phyloP scores from a whole-genome alignment of 805 yeast species.

The Kurtzmaniella cleridarum region DNA sequence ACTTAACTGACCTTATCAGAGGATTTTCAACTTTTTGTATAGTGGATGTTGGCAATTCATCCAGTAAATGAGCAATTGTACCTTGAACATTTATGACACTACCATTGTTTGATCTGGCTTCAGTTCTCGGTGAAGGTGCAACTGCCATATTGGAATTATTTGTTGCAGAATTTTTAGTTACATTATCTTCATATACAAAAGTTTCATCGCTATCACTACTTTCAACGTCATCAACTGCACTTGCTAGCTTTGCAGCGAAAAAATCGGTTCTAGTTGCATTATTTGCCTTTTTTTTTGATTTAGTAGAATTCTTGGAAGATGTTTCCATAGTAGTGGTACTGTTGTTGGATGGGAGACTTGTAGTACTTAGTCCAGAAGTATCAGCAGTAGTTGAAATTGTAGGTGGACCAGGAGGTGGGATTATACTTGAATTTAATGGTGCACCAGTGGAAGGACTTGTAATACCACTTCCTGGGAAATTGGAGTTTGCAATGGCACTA shows the following conservation, averaged over 20 bases:
- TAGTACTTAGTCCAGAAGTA: not conserved
- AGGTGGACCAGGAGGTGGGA: not conserved
- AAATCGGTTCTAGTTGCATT: conserved; percentile 78
- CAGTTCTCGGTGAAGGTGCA: not conserved
- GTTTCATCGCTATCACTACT: conserved; percentile 90
- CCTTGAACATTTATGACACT: conserved; percentile 5
- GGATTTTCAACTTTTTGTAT: conserved; percentile 5
- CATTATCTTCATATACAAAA: conserved; percentile 77
- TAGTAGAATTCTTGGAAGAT: conserved; percentile 22
- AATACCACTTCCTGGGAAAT: not conserved
- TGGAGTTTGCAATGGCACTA: not conserved
- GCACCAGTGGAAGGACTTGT: not conserved
- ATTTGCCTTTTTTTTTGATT: conserved; percentile 29
- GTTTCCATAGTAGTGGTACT: conserved; percentile 12
- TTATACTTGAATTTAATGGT: not conserved
- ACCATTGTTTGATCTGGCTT: not conserved
- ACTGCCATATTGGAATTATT: not conserved
- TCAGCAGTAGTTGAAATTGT: conserved; percentile 1
- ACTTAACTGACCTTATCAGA: conserved; percentile 2
- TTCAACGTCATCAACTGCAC: conserved; percentile 87
- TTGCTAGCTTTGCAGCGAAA: conserved; percentile 91
- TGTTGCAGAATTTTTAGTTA: not conserved
- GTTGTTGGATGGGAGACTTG: not conserved
- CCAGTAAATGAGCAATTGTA: conserved; percentile 18
- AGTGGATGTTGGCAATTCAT: conserved; percentile 7